These are phyloP conservation scores for Russula ochroleuca DNA, from an alignment of 768 basidiomycete species.

Conservation along the genomic window DNA sequence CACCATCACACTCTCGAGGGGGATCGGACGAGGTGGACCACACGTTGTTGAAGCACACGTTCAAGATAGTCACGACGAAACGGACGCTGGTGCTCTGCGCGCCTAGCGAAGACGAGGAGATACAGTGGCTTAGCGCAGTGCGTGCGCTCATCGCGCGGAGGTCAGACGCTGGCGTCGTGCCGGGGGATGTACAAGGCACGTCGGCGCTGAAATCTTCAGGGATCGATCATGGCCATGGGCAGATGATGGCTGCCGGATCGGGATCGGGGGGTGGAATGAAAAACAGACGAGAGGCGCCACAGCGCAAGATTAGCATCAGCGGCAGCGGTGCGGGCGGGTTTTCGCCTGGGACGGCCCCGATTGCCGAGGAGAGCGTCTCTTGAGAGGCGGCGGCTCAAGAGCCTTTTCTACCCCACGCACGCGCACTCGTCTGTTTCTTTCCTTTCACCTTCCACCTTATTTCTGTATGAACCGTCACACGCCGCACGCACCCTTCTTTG, in stretches of 20 bases:
- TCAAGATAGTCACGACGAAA: slow-evolving; percentile 96
- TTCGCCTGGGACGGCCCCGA: slow-evolving; percentile 27
- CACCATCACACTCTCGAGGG: slow-evolving; percentile 34
- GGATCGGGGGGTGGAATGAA: slow-evolving; percentile 30
- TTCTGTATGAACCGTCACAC: neutral
- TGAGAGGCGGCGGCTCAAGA: neutral
- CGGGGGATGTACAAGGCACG: slow-evolving; percentile 31
- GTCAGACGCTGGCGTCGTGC: slow-evolving; percentile 36
- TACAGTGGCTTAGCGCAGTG: slow-evolving; percentile 95
- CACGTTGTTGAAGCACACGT: slow-evolving; percentile 51
- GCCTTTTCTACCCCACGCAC: neutral
- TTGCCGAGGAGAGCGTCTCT: slow-evolving; percentile 28
- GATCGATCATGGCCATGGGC: slow-evolving; percentile 23
- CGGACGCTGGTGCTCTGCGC: slow-evolving; percentile 86
- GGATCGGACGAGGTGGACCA: slow-evolving; percentile 44
- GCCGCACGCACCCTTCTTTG: slow-evolving; percentile 1
- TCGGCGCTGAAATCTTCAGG: slow-evolving; percentile 21
- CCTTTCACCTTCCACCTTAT: neutral
- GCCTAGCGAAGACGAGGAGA: slow-evolving; percentile 95
- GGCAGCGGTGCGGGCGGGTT: slow-evolving; percentile 32
- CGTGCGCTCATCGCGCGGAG: slow-evolving; percentile 84
- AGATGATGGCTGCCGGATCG: slow-evolving; percentile 26
- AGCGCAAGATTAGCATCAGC: slow-evolving; percentile 35
- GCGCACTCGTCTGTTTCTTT: neutral
- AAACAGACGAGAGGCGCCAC: slow-evolving; percentile 33